A percentile compares a stretch with the other conserved stretches of the same genome.
Conservation (phyloP, 2,329 filamentous ascomycete genomes). For the Botryotinia calthae region DNA sequence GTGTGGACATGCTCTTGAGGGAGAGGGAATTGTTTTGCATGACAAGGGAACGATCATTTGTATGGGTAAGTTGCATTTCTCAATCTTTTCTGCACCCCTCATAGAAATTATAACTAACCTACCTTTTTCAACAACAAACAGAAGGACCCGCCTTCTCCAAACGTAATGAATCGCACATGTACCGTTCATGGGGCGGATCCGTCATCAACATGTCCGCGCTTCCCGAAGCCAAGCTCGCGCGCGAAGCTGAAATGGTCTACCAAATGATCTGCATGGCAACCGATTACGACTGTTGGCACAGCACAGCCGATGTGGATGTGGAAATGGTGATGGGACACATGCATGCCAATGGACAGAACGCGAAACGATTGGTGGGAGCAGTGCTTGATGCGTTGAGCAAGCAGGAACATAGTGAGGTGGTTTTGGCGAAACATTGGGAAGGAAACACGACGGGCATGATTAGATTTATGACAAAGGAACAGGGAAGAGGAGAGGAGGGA, state of each 20-base stretch:
- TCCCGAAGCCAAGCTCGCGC: slow-evolving; percentile 92
- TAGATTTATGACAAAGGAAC: slow-evolving; percentile 75
- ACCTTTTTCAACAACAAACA: slow-evolving; percentile 14
- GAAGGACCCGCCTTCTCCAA: slow-evolving; percentile 99
- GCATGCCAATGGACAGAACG: slow-evolving; percentile 88
- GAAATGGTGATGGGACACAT: slow-evolving; percentile 98
- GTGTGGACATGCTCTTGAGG: slow-evolving; percentile 73
- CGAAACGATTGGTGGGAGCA: slow-evolving; percentile 76
- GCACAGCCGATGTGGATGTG: slow-evolving; percentile 79
- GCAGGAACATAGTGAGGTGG: slow-evolving; percentile 70
- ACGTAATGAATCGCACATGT: slow-evolving; percentile 91
- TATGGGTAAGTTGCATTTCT: slow-evolving; percentile 63
- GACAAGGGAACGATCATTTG: slow-evolving; percentile 82
- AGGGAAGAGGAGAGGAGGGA: slow-evolving; percentile 69
- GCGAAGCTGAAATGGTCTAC: slow-evolving; percentile 94
- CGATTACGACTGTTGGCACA: slow-evolving; percentile 98
- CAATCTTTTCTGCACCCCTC: background rate
- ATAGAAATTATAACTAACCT: background rate
- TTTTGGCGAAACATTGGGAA: slow-evolving; percentile 77
- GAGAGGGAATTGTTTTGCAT: slow-evolving; percentile 82
- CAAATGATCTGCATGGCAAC: slow-evolving; percentile 99
- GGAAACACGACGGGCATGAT: slow-evolving; percentile 75
- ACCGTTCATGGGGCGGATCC: slow-evolving; percentile 87
- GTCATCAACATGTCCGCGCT: slow-evolving; percentile 99
- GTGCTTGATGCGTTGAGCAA: slow-evolving; percentile 83